phyloP scores from a whole-genome alignment of 352 stramenopile genomes.

The Phytophthora pisi region DNA sequence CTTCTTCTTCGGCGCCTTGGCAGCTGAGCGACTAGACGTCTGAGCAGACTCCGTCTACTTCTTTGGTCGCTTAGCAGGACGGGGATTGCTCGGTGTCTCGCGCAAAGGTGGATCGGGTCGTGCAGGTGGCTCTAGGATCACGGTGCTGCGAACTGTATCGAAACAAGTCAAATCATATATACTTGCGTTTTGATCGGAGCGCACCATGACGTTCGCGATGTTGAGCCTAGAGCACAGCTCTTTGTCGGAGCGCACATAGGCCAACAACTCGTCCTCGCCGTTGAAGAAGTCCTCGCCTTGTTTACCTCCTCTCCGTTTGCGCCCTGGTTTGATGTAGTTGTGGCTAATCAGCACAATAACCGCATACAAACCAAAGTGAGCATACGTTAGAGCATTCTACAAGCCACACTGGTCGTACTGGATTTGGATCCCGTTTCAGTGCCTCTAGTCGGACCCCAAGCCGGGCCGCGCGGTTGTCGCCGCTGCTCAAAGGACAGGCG shows the following conservation, averaged over 20 bases:
- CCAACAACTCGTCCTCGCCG: not conserved
- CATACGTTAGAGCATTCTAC: not conserved
- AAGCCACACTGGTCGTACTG: not conserved
- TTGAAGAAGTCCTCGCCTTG: slow-evolving; percentile 13
- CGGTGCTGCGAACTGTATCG: not conserved
- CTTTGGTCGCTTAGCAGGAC: not conserved
- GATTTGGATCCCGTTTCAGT: not conserved
- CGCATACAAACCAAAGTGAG: not conserved
- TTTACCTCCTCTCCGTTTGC: not conserved
- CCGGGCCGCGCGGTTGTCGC: too few species aligned
- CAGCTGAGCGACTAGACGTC: too few species aligned
- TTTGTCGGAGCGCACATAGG: not conserved
- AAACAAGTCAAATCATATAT: not conserved
- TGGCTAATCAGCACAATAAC: not conserved
- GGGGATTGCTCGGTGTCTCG: not conserved
- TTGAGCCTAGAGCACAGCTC: slow-evolving; percentile 1
- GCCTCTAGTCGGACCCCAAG: too few species aligned
- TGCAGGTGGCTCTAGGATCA: not conserved
- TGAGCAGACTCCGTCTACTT: not conserved
- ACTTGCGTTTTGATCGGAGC: not conserved
- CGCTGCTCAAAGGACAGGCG: too few species aligned
- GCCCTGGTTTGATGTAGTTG: slow-evolving; percentile 11
- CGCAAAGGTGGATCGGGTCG: not conserved
- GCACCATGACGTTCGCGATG: slow-evolving; percentile 1
- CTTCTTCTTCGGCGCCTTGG: not conserved